Evolutionary conservation across 768 basidiomycete genomes (phyloP).

Genomic region (Psilocybe cyanescens): DNA sequence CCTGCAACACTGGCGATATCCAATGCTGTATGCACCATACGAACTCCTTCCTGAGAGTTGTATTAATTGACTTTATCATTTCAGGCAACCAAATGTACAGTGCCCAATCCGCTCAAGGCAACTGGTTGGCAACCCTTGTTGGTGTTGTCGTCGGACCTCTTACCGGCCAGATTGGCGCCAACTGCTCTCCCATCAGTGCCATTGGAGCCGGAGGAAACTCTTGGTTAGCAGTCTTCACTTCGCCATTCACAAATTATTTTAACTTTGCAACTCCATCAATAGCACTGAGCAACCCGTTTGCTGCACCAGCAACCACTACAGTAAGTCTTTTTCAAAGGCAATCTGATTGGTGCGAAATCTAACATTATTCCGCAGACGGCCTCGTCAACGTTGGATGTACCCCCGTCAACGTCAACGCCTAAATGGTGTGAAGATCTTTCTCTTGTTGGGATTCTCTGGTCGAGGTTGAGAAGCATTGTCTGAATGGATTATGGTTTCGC

Average conservation of each 20-base stretch:
- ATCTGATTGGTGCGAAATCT: background rate
- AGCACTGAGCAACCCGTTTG: conserved; percentile 29
- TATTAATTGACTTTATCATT: background rate
- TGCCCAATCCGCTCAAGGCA: background rate
- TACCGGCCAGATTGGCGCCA: conserved; percentile 25
- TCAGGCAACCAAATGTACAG: conserved; percentile 17
- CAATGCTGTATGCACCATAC: conserved; percentile 26
- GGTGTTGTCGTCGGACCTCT: conserved; percentile 20
- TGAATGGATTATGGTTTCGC: background rate
- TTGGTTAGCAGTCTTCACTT: conserved; percentile 16
- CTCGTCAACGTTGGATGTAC: conserved; percentile 24
- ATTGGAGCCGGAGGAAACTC: conserved; percentile 20
- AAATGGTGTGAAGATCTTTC: background rate
- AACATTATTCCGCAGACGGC: conserved; percentile 18
- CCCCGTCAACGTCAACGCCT: conserved; percentile 24
- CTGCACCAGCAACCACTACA: conserved; percentile 30
- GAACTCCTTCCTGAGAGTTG: background rate
- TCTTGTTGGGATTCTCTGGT: background rate
- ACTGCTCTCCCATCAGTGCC: conserved; percentile 28
- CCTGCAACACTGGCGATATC: conserved; percentile 25
- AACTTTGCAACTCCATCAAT: background rate
- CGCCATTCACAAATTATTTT: background rate
- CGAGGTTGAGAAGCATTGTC: background rate
- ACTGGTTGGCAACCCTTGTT: conserved; percentile 16
- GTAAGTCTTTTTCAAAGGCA: conserved; percentile 16